phyloP scores from a whole-genome alignment of 768 basidiomycete species.

The Boletus edulis region DNA sequence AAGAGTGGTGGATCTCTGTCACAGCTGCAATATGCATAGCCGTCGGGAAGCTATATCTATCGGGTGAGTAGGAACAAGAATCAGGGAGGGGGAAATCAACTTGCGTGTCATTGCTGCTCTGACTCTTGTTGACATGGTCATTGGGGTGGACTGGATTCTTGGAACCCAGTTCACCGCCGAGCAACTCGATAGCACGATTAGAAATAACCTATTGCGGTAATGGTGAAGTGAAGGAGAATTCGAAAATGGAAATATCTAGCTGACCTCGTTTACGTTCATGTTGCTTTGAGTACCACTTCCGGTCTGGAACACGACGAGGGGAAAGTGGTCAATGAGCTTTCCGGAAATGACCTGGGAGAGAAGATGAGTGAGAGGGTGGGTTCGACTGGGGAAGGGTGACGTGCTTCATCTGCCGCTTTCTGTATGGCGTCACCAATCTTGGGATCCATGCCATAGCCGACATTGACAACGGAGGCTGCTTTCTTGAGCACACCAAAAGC shows the following conservation, averaged over 20 bases:
- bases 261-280: conserved; percentile 97
- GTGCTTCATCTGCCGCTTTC: conserved; percentile 89
- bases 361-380: not conserved
- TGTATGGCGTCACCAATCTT: conserved; percentile 88
- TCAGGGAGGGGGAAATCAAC: conserved; percentile 25
- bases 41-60: conserved; percentile 79
- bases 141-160: conserved; percentile 99
- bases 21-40: conserved; percentile 99
- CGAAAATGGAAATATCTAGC: not conserved
- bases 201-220: conserved; percentile 74
- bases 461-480: conserved; percentile 90
- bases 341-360: conserved; percentile 84
- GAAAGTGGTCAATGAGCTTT: conserved; percentile 93
- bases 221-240: not conserved
- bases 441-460: conserved; percentile 85
- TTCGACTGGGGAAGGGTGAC: conserved; percentile 17
- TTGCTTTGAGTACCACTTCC: conserved; percentile 99
- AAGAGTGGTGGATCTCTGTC: conserved; percentile 71
- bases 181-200: conserved; percentile 95
- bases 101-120: conserved; percentile 97
- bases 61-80: not conserved
- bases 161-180: conserved; percentile 92
- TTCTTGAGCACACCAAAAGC: conserved; percentile 98
- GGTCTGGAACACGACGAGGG: conserved; percentile 98
- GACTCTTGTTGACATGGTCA: conserved; percentile 99